Evolutionary conservation across 495 filamentous ascomycete genomes (phyloP).

Genomic region (Penicillium argentinense): DNA sequence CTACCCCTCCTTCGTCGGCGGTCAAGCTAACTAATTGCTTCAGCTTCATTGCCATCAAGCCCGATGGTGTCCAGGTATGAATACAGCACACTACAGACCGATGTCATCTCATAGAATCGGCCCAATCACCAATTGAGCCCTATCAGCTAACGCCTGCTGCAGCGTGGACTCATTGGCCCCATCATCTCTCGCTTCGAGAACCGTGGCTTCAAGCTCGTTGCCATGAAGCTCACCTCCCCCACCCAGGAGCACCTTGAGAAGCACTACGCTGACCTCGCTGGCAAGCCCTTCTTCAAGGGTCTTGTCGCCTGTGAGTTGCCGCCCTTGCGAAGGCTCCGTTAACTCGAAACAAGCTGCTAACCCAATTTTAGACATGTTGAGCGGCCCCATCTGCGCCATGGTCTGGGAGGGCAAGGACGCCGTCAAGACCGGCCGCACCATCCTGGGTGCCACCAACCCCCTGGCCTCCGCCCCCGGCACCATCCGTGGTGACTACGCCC

Average conservation of each 20-base stretch:
- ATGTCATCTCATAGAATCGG: neutral
- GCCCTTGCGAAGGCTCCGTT: constrained; percentile 1
- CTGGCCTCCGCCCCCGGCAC: constrained; percentile 89
- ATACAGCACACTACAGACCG: constrained; percentile 4
- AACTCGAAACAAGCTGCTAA: constrained; percentile 9
- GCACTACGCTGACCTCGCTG: constrained; percentile 91
- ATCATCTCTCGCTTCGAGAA: constrained; percentile 98
- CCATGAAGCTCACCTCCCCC: constrained; percentile 90
- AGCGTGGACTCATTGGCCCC: constrained; percentile 95
- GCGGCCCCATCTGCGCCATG: constrained; percentile 96
- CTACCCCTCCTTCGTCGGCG: constrained; percentile 27
- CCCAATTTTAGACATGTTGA: constrained; percentile 76
- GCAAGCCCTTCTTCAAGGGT: constrained; percentile 95
- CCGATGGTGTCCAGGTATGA: constrained; percentile 95
- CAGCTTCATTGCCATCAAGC: constrained; percentile 99
- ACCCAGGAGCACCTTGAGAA: constrained; percentile 92
- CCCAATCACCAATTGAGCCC: constrained; percentile 14
- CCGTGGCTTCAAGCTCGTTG: constrained; percentile 96
- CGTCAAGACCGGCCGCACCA: constrained; percentile 93
- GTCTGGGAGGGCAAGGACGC: constrained; percentile 97
- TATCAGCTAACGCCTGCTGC: constrained; percentile 25
- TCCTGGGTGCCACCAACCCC: constrained; percentile 98
- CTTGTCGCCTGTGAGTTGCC: constrained; percentile 74
- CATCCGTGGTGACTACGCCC: constrained; percentile 87
- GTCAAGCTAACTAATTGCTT: constrained; percentile 47